Base-by-base conservation (phyloP, 2,329 filamentous ascomycete genomes). In the Diaporthe vaccinii region DNA sequence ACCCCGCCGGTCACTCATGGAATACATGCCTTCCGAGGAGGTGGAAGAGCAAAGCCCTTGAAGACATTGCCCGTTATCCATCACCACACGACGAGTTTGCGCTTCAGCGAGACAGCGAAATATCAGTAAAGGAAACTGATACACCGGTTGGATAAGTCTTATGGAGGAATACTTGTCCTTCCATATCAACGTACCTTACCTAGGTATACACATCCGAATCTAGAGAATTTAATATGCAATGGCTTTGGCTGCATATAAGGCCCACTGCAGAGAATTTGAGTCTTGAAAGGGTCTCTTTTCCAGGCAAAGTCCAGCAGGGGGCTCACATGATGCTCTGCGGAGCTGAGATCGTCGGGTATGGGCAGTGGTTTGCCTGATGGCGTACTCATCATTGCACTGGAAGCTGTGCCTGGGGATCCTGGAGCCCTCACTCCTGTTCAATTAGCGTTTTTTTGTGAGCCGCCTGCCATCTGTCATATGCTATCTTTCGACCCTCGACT, bases 251-350 rank as follows among this genome's bases (percentile, higher is more conserved):
- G 36, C 36, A 39, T 39, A 39, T 15, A 39, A 39, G 12, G 0
- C 12, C 36, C 3, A 1, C 36, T 39, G 36, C 36, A 39, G 36
- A 15, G 12, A 39, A 39, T 5, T 14, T 1, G 36, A 39, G 36
- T 39, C 10, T 14, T 3, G 36, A 39, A 39, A 1, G 95, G 87
- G 72, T 93, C 90, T 59, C 93, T 94, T 2, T 91, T 92, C 8
- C 92, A 92, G 1, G 92, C 90, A 80, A 98, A 98, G 28, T 91
- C 82, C 36, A 98, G 88, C 17, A 98, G 90, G 25, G 92, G 92
- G 34, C 94, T 88, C 67, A 98, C 90, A 83, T 98, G 98, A 72
- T 92, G 89, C 65, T 98, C 94, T 8, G 91, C 85, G 61, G 90
- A 91, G 51, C 86, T 82, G 87, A 96, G 98, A 79, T 91, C 90